These are phyloP conservation scores for Flaveria brownii DNA, from an alignment of 129 eudicot genomes.

Conservation along the genomic window DNA sequence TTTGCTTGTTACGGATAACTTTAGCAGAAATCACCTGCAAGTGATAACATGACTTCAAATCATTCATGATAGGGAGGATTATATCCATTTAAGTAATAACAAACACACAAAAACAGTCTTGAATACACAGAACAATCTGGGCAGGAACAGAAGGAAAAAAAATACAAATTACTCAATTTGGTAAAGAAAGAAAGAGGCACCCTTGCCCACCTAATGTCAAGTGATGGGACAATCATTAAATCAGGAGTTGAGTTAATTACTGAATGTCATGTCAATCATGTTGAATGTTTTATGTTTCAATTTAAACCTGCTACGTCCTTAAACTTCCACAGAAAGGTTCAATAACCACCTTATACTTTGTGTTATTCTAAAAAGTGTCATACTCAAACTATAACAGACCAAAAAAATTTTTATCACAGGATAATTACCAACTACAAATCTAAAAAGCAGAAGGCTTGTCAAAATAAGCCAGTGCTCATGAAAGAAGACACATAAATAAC, in stretches of 20 bases:
- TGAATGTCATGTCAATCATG: constrained; percentile 1
- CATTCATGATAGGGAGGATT: constrained; percentile 12
- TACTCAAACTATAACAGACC: background rate
- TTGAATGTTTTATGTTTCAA: background rate
- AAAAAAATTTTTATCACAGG: background rate
- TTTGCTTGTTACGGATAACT: constrained; percentile 91
- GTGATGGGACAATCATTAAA: background rate
- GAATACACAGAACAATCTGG: constrained; percentile 8
- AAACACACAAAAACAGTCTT: constrained; percentile 13
- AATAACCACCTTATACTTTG: background rate
- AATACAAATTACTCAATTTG: background rate
- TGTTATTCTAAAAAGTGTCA: background rate
- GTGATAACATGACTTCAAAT: background rate
- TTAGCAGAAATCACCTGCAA: constrained; percentile 77
- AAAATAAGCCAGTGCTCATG: background rate
- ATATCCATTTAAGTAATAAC: background rate
- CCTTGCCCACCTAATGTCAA: background rate
- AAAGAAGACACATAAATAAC: background rate
- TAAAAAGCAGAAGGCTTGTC: background rate
- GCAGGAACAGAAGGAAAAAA: background rate
- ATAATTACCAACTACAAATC: background rate
- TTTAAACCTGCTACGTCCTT: background rate
- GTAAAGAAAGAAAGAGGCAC: background rate
- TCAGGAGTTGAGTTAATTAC: background rate
- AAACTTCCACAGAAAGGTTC: constrained; percentile 3